Evolutionary conservation across 2,329 filamentous ascomycete genomes (phyloP), one percentile per base, ranked within the genome.

Genomic region (Microdochium trichocladiopsis): DNA sequence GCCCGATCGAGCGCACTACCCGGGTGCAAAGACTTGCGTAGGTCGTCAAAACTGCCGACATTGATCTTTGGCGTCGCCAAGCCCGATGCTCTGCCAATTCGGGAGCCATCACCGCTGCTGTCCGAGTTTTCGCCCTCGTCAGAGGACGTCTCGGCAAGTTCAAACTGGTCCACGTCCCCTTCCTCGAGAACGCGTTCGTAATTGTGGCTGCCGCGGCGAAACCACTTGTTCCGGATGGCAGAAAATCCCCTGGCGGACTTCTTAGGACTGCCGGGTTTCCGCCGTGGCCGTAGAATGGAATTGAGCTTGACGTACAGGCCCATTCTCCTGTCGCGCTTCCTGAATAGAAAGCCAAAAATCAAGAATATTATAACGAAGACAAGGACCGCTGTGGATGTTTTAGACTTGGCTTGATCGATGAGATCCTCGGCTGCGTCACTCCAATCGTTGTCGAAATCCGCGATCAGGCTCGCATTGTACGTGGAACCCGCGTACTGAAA

Each of bases 151-250:
- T 83, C 83, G 25, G 80, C 83, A 2, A 96, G 79, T 65, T 96
- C 92, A 63, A 95, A 93, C 43, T 90, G 86, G 51, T 80, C 73
- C 11, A 73, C 71, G n/a, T 83, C 80, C 12, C 88, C 91, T 59
- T 92, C 88, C 69, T 96, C 91, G 50, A 95, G 72, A 2, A 96
- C 86, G 25, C 90, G 84, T 64, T 96, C 92, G 63, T 96, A 96
- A 2, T 79, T 74, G 8, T 74, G 64, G 1, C 72, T 69, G 49
- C 66, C 70, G 4, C 80, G 77, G 14, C 79, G 80, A 56, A 95
- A 87, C 4, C 94, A 68, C 63, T 87, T 89, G 56, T 77, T 78
- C 8, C 78, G 77, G 60, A 80, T 63, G 1, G 62, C 64, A 21
- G 78, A 75, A 52, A 82, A 70, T 5, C 77, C 73, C 11, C 73